Evolutionary conservation across 768 basidiomycete genomes (phyloP), one percentile per base, ranked within the genome.

Genomic region (Tylopilus sp.): DNA sequence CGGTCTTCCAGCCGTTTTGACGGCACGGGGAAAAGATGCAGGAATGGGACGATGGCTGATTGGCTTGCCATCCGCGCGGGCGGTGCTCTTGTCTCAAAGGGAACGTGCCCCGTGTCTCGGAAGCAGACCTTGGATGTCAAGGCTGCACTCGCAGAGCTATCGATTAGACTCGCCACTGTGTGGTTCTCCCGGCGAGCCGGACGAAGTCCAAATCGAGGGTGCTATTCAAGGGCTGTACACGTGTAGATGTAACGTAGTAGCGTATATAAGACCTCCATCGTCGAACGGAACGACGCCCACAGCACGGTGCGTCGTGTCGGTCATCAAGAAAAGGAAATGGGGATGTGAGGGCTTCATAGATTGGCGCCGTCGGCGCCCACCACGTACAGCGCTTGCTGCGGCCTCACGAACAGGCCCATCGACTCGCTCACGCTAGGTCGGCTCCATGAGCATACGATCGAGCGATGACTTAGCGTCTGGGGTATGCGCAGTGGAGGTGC

Each of bases 361-460:
- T 85, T 83, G 13, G 78, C 71, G 5, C 84, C 88, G 37, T 89
- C 83, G 31, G 91, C 91, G 65, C 91, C 88, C 30, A 92, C 83
- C 26, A 93, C 90, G 65, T 92, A 92, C 48, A 93, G 73, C 50
- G 92, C 89, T 66, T 92, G 89, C 69, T 89, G 87, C 6, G 90
- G 90, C 50, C 90, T 73, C 43, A 93, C 89, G 63, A 93, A 93
- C 42, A 93, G 64, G 1, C 90, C 91, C 59, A 81, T 66, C 0
- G 84, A 80, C 70, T 92, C 84, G 67, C 33, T 5, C 59, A 61
- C 8, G 57, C 57, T 37, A 70, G 58, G 19, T 60, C 3, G 60
- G 63, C 36, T 68, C 63, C 1, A 60, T 64, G 21, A 66, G 62
- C 3, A 66, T 14, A 0, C 41, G 55, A 8, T 55, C 53, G 4